Base-by-base conservation (phyloP, 768 basidiomycete genomes). In the Leccinum disarticulatum region DNA sequence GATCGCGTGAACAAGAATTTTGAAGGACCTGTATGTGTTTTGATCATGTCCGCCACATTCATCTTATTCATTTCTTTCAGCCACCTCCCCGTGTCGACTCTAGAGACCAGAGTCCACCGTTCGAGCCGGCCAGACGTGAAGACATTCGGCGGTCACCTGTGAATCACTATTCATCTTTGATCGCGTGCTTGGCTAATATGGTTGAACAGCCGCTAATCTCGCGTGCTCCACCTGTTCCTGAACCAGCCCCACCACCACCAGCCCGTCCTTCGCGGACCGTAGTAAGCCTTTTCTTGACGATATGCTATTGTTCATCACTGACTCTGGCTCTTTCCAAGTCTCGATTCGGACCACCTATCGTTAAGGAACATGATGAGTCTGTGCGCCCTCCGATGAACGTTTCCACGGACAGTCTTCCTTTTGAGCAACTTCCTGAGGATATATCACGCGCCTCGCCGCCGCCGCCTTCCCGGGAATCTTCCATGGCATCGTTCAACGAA, bases 281-380 rank as follows among this genome's bases (percentile, higher is more conserved):
- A 1, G 65, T 66, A 36, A 65, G 67, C 17, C 9, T 63, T 54
- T 6, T 14, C 27, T 33, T 33, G 6, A 30, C 36, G 13, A 17
- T 10, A 38, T 4, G 14, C 8, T n/a, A 31, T 35, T 1, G 13
- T 35, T 36, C 17, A 17, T 46, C 28, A 19, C 15, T 59, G 11
- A 55, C 19, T 8, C n/a, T 62, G 15, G 22, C 6, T n/a, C 43
- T 46, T 30, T 9, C 22, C 8, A 33, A 73, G 73, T 74, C 74
- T 38, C 73, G 72, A 9, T 73, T 73, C 31, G 72, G 72, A 6
- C 72, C 72, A n/a, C 72, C 72, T 3, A 57, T 73, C 17, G 41
- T 53, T 33, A 71, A 66, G 41, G 71, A 66, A 47, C 50, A 54
- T 3, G 25, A 15, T 2, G 66, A 71, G 11, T 51, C 57, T 27